phyloP scores from a whole-genome alignment of 306 rosid species.

The Malus sieversii region DNA sequence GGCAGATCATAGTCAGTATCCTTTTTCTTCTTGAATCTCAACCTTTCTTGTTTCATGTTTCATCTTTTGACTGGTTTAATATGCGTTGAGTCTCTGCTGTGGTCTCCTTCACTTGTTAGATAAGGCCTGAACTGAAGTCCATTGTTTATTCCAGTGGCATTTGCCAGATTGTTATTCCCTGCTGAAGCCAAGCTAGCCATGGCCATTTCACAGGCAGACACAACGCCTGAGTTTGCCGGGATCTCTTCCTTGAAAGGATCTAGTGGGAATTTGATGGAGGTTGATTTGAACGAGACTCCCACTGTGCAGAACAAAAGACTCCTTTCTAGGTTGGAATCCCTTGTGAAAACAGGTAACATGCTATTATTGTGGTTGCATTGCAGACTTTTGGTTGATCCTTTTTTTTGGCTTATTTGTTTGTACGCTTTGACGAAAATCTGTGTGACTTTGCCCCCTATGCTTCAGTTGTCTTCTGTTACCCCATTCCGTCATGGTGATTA shows the following conservation, averaged over 20 bases:
- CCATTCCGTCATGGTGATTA: no score
- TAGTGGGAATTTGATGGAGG: conserved; percentile 36
- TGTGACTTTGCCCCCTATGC: no score
- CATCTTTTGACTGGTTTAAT: neutral
- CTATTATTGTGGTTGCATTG: neutral
- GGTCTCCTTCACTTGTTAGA: neutral
- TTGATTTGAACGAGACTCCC: conserved; percentile 46
- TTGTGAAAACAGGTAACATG: conserved; percentile 38
- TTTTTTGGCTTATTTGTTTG: neutral
- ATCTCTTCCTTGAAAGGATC: conserved; percentile 18
- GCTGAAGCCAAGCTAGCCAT: conserved; percentile 39
- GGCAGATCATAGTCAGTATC: neutral
- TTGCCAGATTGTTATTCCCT: conserved; percentile 43
- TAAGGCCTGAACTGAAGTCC: neutral
- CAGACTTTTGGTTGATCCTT: neutral
- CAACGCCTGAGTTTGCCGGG: conserved; percentile 27
- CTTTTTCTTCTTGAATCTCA: neutral
- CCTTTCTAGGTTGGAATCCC: conserved; percentile 34
- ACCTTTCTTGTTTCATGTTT: neutral
- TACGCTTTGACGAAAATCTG: neutral
- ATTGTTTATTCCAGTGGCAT: conserved; percentile 31
- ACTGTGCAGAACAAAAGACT: conserved; percentile 33
- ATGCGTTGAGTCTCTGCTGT: neutral
- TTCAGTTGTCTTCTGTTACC: no score
- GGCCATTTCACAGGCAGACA: conserved; percentile 35